A percentile compares a stretch with the other conserved stretches of the same genome.
Conservation (phyloP, 2,329 filamentous ascomycete genomes). For the Colletotrichum higginsianum region DNA sequence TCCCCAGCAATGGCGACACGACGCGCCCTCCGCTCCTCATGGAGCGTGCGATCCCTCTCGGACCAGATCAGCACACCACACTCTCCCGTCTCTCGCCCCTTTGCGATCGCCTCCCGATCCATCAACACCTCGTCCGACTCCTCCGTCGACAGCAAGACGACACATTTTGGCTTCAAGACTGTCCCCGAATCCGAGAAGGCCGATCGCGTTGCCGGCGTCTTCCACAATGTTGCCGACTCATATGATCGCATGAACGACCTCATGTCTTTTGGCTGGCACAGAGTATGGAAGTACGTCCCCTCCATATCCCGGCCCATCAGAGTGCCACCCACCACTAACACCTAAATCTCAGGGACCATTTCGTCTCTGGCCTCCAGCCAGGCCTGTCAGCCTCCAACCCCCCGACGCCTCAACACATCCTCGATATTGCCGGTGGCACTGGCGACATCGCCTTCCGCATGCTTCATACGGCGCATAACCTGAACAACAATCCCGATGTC, state of each 20-base stretch:
- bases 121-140: constrained; percentile 45
- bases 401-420: constrained; percentile 76
- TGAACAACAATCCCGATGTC: constrained; percentile 80
- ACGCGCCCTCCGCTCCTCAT: constrained; percentile 36
- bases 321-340: constrained; percentile 30
- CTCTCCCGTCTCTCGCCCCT: constrained; percentile 42
- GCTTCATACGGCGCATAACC: constrained; percentile 85
- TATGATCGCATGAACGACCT: constrained; percentile 99
- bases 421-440: constrained; percentile 97
- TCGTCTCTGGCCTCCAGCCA: constrained; percentile 91
- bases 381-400: constrained; percentile 69
- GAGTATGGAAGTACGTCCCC: constrained; percentile 84
- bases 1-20: constrained; percentile 26
- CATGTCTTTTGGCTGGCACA: constrained; percentile 98
- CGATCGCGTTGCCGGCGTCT: constrained; percentile 83
- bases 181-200: constrained; percentile 85
- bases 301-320: constrained; percentile 6
- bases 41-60: constrained; percentile 27
- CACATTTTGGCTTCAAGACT: constrained; percentile 93
- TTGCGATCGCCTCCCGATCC: constrained; percentile 49
- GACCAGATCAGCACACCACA: constrained; percentile 9
- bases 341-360: constrained; percentile 77
- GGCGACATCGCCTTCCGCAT: constrained; percentile 98
- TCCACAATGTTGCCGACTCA: constrained; percentile 92
- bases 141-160: constrained; percentile 67